These are phyloP conservation scores for Aurifilum marmelostoma DNA, from an alignment of 2,329 filamentous ascomycete species.

Conservation along the genomic window DNA sequence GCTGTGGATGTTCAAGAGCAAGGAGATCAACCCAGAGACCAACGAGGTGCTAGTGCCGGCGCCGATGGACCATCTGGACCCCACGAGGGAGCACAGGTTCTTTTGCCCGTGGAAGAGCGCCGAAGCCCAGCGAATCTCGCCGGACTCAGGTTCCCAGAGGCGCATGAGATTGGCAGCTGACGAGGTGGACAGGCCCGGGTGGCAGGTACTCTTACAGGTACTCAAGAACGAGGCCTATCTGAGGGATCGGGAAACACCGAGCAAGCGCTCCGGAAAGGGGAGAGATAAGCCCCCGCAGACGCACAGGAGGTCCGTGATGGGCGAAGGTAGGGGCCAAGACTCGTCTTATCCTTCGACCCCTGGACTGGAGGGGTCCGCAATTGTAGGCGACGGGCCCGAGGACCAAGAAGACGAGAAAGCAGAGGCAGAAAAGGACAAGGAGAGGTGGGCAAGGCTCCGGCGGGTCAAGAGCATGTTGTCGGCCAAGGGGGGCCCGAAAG, in stretches of 20 bases:
- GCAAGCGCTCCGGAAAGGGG: conserved; percentile 32
- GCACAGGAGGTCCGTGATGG: conserved; percentile 14
- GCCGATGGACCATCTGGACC: conserved; percentile 69
- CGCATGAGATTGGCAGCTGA: conserved; percentile 34
- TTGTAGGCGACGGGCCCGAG: conserved; percentile 37
- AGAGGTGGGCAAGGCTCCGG: conserved; percentile 72
- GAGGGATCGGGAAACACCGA: conserved; percentile 41
- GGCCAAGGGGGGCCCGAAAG: conserved; percentile 63
- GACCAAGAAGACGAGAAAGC: conserved; percentile 53
- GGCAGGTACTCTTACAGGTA: conserved; percentile 58
- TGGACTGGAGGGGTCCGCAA: conserved; percentile 31
- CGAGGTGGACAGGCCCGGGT: conserved; percentile 50
- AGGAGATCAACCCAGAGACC: conserved; percentile 60
- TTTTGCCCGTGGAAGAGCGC: conserved; percentile 82
- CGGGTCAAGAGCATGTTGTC: conserved; percentile 74
- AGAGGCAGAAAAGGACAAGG: conserved; percentile 66
- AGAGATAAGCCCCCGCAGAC: conserved; percentile 18
- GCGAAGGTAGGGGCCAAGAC: conserved; percentile 1
- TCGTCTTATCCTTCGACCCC: conserved; percentile 21
- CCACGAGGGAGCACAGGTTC: conserved; percentile 73
- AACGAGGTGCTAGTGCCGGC: conserved; percentile 58
- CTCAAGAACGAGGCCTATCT: conserved; percentile 63
- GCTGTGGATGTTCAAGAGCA: conserved; percentile 90
- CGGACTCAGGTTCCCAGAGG: conserved; percentile 35
- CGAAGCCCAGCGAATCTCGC: conserved; percentile 58